Evolutionary conservation across 106 monocot genomes (phyloP).

Genomic region (Acorus calamus): DNA sequence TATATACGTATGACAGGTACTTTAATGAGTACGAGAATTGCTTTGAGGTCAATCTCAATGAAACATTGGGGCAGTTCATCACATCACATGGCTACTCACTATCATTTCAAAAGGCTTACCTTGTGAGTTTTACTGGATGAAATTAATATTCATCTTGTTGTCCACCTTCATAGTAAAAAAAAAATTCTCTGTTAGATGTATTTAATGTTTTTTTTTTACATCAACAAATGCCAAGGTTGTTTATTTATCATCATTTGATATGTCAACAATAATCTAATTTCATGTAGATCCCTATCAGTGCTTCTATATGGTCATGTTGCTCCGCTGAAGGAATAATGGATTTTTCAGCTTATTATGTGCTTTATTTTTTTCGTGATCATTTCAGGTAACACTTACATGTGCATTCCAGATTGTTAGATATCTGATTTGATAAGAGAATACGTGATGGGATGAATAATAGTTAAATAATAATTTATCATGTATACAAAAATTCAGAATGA

Average conservation of each 20-base stretch:
- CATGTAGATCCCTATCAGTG: constrained; percentile 70
- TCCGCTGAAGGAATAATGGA: constrained; percentile 64
- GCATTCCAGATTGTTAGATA: background rate
- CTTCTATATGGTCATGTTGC: constrained; percentile 71
- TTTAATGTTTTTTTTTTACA: no score
- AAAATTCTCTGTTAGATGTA: no score
- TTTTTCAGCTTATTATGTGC: constrained; percentile 83
- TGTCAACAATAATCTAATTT: background rate
- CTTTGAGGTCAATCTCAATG: constrained; percentile 55
- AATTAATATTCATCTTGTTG: no score
- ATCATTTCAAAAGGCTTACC: constrained; percentile 71
- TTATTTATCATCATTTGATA: background rate
- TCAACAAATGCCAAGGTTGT: no score
- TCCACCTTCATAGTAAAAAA: no score
- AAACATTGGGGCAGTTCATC: constrained; percentile 69
- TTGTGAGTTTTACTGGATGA: constrained; percentile 34
- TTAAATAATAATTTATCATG: no score
- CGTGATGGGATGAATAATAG: no score
- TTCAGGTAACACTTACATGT: constrained; percentile 46
- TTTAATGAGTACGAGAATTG: constrained; percentile 62
- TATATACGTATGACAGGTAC: constrained; percentile 33
- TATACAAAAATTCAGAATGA: no score
- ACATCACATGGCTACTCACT: constrained; percentile 73
- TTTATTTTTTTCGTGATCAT: constrained; percentile 87
- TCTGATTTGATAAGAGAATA: background rate